Base-by-base conservation (phyloP, 805 yeast genomes). In the Torulaspora quercuum region DNA sequence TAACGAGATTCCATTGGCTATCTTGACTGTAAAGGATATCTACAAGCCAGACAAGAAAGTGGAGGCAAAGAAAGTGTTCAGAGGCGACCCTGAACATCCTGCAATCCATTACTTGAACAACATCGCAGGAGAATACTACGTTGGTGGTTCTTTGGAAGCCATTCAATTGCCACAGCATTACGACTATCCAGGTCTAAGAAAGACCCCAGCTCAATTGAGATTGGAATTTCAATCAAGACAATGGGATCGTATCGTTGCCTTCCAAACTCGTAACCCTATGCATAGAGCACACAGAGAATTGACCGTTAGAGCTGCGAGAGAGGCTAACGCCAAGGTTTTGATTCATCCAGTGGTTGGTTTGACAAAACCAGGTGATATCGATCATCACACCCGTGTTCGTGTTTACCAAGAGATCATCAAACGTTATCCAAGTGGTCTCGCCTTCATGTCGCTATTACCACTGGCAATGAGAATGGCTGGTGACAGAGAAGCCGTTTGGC, bases 381-480 rank as follows among this genome's bases (percentile, higher is more conserved):
- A 89, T 62, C 97, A 89, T 65, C 95, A 89, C 67, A 89, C 97
- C 35, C 81, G 97, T 68, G 97, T 89, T 39, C 83, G 92, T 54
- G 97, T 89, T 9, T 89, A 89, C 70, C 83, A 85, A 66, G 94
- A 90, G 52, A 79, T 89, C 52, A 76, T 90, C 65, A 85, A 89
- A 67, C 82, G 90, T 57, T 89, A 85, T 66, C 97, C 97, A 35
- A 83, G 80, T 47, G 96, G 96, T 37, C 82, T 89, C 76, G 97
- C 97, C 10, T 78, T 84, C 48, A 70, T 89, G 45, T 81, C 96
- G 6, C 69, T 89, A 47, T 72, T 89, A 52, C 97, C 97, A 8
- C 72, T 89, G 57, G 97, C 97, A 25, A 89, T 89, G 97, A 81
- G 97, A 73, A 89, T 89, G 97, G 97, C 92, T 39, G 97, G 97